Base-by-base conservation (phyloP, 305 asterid species). In the Ilex paraguariensis region DNA sequence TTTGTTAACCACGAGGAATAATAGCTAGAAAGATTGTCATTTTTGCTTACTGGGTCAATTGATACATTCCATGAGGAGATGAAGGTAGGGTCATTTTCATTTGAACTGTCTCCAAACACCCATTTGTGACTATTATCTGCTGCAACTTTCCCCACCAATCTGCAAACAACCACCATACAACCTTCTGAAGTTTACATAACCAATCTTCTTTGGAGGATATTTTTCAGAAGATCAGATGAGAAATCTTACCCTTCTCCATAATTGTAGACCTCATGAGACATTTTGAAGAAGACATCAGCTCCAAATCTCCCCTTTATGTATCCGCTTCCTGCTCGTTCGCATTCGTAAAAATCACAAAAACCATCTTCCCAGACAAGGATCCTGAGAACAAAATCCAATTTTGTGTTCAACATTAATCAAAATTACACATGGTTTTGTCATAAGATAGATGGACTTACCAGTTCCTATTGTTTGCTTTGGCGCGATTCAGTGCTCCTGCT, bases 291-390 rank as follows among this genome's bases (percentile, higher is more conserved):
- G 59, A 84, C 65, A 64, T 88, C 86, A 74, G 92, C 87, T 52
- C 92, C 96, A 73, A 88, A 88, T 60, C 78, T 81, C 50, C 87
- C 75, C 67, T 70, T 79, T 2, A 60, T 70, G 60, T 63, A 75
- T 59, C 79, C 84, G 70, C 73, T 79, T 39, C 80, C 89, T 46
- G 77, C 76, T 69, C 84, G 64, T 76, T 82, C 90, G 42, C 96
- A 86, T 73, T 82, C 90, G 31, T n/a, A 68, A 44, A 86, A 79
- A 74, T 88, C 95, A 68, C 88, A 88, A 67, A 74, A 88, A 16
- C 92, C 95, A 68, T 88, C 96, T 78, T 86, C 96, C 95, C 95
- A 88, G 7, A 88, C 96, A 63, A 88, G 88, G 66, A 86, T 88
- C 96, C 96, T 88, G 84, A 69, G 67, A 71, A 66, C 51, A 59